Evolutionary conservation across 306 rosid species (phyloP).

Genomic region (Ochetophila trinervis): DNA sequence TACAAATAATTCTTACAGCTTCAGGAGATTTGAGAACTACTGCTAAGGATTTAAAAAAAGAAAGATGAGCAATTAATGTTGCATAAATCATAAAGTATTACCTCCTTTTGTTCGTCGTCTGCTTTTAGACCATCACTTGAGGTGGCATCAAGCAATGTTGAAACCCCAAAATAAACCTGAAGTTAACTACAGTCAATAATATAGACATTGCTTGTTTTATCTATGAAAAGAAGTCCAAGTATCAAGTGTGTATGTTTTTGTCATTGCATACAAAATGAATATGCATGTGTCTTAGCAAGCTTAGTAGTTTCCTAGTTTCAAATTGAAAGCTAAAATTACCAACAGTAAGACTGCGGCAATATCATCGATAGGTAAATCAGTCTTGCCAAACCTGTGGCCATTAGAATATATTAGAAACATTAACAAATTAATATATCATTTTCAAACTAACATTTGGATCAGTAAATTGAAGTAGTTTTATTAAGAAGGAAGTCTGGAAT

Average conservation of each 20-base stretch:
- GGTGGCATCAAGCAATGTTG: constrained; percentile 87
- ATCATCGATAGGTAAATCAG: constrained; percentile 91
- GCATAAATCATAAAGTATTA: constrained; percentile 26
- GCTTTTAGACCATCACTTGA: constrained; percentile 69
- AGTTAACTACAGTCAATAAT: constrained; percentile 16
- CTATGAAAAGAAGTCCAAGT: constrained; percentile 16
- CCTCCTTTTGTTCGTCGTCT: constrained; percentile 98
- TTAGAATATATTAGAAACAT: constrained; percentile 20
- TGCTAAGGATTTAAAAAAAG: constrained; percentile 15
- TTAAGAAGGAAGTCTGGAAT: background rate
- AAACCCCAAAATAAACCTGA: constrained; percentile 92
- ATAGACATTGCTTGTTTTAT: constrained; percentile 5
- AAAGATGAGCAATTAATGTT: background rate
- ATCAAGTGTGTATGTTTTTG: constrained; percentile 9
- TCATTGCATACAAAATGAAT: background rate
- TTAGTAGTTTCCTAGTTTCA: background rate
- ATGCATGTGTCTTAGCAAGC: constrained; percentile 20
- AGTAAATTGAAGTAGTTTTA: background rate
- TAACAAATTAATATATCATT: constrained; percentile 9
- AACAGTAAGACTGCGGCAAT: constrained; percentile 85
- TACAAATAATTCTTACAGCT: constrained; percentile 1
- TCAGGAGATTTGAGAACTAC: background rate
- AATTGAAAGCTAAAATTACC: constrained; percentile 44
- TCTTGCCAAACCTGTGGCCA: constrained; percentile 77
- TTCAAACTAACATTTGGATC: background rate